Evolutionary conservation across 2,329 filamentous ascomycete genomes (phyloP).

Genomic region (Calonectria leucothoes): DNA sequence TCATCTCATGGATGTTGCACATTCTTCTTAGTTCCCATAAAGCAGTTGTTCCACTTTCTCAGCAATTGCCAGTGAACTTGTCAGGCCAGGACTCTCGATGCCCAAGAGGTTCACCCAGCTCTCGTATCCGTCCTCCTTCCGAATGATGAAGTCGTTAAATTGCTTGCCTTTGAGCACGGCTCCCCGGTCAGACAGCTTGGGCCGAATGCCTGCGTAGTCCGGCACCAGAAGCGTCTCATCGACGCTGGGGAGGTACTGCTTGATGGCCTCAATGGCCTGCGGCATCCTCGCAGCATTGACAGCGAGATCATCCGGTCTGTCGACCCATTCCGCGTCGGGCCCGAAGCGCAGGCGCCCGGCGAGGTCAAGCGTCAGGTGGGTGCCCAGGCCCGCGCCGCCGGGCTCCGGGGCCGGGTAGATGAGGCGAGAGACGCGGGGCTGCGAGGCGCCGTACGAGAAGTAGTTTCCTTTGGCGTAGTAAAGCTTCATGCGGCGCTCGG

Average conservation of each 20-base stretch:
- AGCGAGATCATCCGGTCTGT: constrained; percentile 74
- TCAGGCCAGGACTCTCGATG: constrained; percentile 94
- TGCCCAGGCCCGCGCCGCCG: constrained; percentile 86
- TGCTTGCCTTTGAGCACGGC: constrained; percentile 73
- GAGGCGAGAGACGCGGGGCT: constrained; percentile 75
- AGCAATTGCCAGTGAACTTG: constrained; percentile 86
- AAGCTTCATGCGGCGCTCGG: constrained; percentile 65
- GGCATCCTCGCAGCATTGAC: constrained; percentile 73
- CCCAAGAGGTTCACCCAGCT: constrained; percentile 93
- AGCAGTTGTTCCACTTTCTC: constrained; percentile 74
- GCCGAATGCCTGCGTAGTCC: constrained; percentile 93
- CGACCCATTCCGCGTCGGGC: constrained; percentile 95
- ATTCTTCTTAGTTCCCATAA: constrained; percentile 48
- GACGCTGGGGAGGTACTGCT: constrained; percentile 80
- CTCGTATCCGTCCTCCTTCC: constrained; percentile 78
- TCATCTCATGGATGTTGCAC: not conserved
- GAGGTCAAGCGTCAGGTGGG: constrained; percentile 93
- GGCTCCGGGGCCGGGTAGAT: constrained; percentile 90
- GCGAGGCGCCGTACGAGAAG: constrained; percentile 80
- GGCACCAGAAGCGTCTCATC: constrained; percentile 74
- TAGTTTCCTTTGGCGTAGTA: constrained; percentile 97
- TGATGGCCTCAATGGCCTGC: constrained; percentile 79
- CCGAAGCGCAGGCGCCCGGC: constrained; percentile 88
- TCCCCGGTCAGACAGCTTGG: constrained; percentile 76
- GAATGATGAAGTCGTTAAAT: constrained; percentile 88